These are phyloP conservation scores for Gnetum montanum DNA, from an alignment of 75 land plant genomes.

Conservation along the genomic window DNA sequence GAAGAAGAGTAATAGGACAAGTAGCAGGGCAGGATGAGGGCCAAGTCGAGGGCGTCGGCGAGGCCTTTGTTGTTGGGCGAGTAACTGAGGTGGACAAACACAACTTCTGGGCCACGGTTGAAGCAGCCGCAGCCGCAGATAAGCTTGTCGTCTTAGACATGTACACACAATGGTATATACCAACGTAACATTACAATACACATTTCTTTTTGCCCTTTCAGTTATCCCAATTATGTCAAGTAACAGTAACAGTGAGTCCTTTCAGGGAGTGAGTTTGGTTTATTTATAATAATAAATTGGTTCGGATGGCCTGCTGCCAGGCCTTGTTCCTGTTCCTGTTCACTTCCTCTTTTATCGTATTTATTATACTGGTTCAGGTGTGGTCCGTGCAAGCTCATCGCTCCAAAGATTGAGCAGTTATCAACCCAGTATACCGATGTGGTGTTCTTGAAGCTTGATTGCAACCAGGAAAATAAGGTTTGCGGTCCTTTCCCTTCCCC, in stretches of 20 bases:
- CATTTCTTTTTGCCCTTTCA: too few species aligned
- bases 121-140: conserved; percentile 60
- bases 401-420: conserved; percentile 58
- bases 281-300: too few species aligned
- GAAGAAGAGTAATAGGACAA: too few species aligned
- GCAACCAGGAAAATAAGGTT: conserved; percentile 92
- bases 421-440: conserved; percentile 63
- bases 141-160: conserved; percentile 87
- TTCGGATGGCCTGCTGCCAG: too few species aligned
- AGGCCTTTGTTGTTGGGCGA: conserved; percentile 36
- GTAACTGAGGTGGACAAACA: conserved; percentile 87
- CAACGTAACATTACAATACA: neutral
- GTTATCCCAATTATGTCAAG: too few species aligned
- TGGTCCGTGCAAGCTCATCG: conserved; percentile 91
- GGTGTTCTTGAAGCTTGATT: conserved; percentile 84
- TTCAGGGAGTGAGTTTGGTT: too few species aligned
- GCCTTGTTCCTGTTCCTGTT: too few species aligned
- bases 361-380: too few species aligned
- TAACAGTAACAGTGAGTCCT: too few species aligned
- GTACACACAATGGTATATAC: conserved; percentile 96
- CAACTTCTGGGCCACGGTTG: conserved; percentile 80
- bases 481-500: neutral
- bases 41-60: too few species aligned
- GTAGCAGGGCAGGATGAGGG: too few species aligned
- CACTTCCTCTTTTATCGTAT: too few species aligned